Evolutionary conservation across 116 monocot species (phyloP), one percentile per base, ranked within the genome.

Genomic region (Thalassia testudinum): DNA sequence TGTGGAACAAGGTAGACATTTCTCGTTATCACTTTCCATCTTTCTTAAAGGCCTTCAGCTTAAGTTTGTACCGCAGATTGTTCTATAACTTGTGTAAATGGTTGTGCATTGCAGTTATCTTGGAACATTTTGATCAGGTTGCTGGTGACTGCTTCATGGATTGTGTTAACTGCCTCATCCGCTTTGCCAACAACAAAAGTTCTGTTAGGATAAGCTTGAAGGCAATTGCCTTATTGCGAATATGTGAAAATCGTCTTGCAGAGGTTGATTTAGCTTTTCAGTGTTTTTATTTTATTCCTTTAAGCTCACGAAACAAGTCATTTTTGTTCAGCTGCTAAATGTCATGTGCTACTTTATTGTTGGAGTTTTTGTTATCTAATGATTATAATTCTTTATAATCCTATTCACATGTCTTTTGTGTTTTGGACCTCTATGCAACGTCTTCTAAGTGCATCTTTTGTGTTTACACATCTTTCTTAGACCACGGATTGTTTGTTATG

Each of bases 71-170:
- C 4, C 26, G 19, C 25, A 21, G 16, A 19, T 37, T 34, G 21
- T 20, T 28, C 30, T 34, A 10, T 34, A 5, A 34, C 30, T 34
- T 34, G 30, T 34, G 30, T n/a, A n/a, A n/a, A n/a, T n/a, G n/a
- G n/a, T n/a, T n/a, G n/a, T n/a, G n/a, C 24, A 14, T 49, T 73
- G 73, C 85, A 91, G 97, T 97, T 75, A 97, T 97, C 52, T 63
- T 97, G 68, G 97, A 97, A 64, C 97, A 97, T 60, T 97, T 97
- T 70, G 97, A 97, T 68, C 97, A 97, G 70, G 97, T 97, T 60
- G 77, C 82, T 70, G 85, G 89, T 49, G 89, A 89, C 47, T 97
- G 97, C 75, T 99, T 99, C 64, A 99, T 90, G 90, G 99, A 99
- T 59, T 99, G 99, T 68, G 90, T 99, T 54, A 90, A 99, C 47